A percentile compares a stretch with the other conserved stretches of the same genome.
These are phyloP conservation scores for Dendrostoma leiphaemia DNA, from an alignment of 2,329 filamentous ascomycete genomes.

Conservation along the genomic window DNA sequence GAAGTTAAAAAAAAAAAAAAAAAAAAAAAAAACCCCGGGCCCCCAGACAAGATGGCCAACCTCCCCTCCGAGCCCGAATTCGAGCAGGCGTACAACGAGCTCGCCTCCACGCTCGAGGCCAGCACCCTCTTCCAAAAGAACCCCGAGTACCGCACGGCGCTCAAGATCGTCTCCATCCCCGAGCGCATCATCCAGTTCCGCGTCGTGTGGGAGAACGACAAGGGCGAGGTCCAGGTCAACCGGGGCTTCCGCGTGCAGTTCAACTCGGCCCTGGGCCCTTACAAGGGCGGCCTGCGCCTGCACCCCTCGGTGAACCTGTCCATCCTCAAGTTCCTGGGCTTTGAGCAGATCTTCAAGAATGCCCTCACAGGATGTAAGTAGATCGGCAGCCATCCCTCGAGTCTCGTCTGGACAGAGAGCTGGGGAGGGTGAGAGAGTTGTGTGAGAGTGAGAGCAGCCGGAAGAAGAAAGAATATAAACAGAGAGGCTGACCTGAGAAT, in stretches of 20 bases:
- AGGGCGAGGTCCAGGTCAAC: slow-evolving; percentile 86
- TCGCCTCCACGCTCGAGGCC: slow-evolving; percentile 90
- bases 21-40: not conserved
- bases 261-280: slow-evolving; percentile 95
- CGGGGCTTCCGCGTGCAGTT: slow-evolving; percentile 95
- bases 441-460: no score
- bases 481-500: not conserved
- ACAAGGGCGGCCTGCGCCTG: slow-evolving; percentile 96
- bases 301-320: slow-evolving; percentile 83
- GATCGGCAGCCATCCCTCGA: no score
- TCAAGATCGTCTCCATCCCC: slow-evolving; percentile 83
- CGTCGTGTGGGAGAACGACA: slow-evolving; percentile 95
- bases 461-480: no score
- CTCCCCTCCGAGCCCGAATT: slow-evolving; percentile 91
- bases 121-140: slow-evolving; percentile 90
- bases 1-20: no score
- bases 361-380: slow-evolving; percentile 88
- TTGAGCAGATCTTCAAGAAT: slow-evolving; percentile 99
- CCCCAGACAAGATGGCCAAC: slow-evolving; percentile 66
- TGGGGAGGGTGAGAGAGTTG: no score
- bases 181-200: slow-evolving; percentile 98
- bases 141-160: slow-evolving; percentile 90
- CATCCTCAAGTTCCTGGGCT: slow-evolving; percentile 94
- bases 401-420: no score
- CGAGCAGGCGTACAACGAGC: slow-evolving; percentile 97